A percentile compares a stretch with the other conserved stretches of the same genome.
Evolutionary conservation across 1,139 yeast genomes (phyloP).

Genomic region (Blastobotrys ciferrii): DNA sequence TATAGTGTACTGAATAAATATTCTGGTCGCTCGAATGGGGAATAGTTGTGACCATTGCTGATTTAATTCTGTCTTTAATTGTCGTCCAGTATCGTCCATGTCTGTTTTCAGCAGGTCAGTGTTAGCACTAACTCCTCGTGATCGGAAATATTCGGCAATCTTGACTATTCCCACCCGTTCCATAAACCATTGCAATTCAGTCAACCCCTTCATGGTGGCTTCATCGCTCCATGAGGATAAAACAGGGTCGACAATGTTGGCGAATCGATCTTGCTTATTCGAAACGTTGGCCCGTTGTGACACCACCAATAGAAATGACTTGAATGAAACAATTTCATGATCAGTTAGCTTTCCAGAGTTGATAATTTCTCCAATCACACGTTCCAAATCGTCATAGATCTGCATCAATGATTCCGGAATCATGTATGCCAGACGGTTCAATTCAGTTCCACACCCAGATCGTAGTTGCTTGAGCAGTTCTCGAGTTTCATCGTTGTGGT

Average conservation of each 20-base stretch:
- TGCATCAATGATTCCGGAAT: slow-evolving; percentile 88
- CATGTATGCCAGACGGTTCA: slow-evolving; percentile 86
- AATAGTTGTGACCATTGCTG: slow-evolving; percentile 93
- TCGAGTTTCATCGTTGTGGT: slow-evolving; percentile 73
- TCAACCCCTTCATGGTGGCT: slow-evolving; percentile 81
- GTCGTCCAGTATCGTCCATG: slow-evolving; percentile 90
- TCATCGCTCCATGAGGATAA: slow-evolving; percentile 91
- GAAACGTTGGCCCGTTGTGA: slow-evolving; percentile 80
- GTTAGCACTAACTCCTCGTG: slow-evolving; percentile 72
- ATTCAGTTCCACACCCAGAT: slow-evolving; percentile 91
- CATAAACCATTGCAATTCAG: slow-evolving; percentile 96
- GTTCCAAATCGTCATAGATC: slow-evolving; percentile 77
- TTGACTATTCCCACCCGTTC: slow-evolving; percentile 92
- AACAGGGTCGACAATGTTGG: slow-evolving; percentile 89
- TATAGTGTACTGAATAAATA: slow-evolving; percentile 90
- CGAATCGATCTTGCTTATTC: slow-evolving; percentile 70
- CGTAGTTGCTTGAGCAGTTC: slow-evolving; percentile 84
- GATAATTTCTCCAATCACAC: slow-evolving; percentile 70
- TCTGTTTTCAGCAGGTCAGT: slow-evolving; percentile 73
- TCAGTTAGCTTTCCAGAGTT: slow-evolving; percentile 71
- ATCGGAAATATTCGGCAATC: slow-evolving; percentile 86
- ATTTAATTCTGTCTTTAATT: slow-evolving; percentile 70
- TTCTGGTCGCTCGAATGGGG: slow-evolving; percentile 93
- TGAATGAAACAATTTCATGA: slow-evolving; percentile 91
- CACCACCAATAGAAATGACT: slow-evolving; percentile 85